Conservation (phyloP, 345 rosid species). For the Murraya koenigii region DNA sequence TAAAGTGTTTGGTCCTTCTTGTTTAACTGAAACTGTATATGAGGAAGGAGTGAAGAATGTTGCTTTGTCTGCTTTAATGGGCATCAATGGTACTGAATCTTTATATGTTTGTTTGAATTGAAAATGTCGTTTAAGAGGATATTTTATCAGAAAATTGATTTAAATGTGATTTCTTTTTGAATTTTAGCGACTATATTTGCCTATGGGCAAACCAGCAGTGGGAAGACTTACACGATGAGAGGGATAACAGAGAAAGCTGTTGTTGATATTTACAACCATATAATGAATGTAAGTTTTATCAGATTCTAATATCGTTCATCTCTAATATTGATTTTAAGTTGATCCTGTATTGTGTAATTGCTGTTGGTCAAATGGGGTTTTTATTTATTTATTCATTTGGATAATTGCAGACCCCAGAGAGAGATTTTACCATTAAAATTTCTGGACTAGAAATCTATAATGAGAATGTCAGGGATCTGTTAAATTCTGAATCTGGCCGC, state of each 20-base stretch:
- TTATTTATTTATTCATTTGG: conserved; percentile 15
- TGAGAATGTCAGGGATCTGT: conserved; percentile 88
- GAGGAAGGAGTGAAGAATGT: conserved; percentile 97
- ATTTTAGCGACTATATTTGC: conserved; percentile 94
- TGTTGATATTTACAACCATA: conserved; percentile 84
- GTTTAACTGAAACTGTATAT: conserved; percentile 75
- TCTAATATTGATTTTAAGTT: too few relatives aligned
- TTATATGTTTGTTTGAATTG: neutral
- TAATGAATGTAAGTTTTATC: conserved; percentile 55
- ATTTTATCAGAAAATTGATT: neutral
- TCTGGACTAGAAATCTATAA: conserved; percentile 97
- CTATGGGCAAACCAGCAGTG: conserved; percentile 98
- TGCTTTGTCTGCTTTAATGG: conserved; percentile 93
- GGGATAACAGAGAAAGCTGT: conserved; percentile 99
- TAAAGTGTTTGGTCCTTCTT: conserved; percentile 85
- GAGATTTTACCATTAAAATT: conserved; percentile 90
- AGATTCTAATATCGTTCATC: conserved; percentile 1
- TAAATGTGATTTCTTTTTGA: neutral
- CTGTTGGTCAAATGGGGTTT: neutral
- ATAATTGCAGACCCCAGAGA: conserved; percentile 78
- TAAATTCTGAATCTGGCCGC: conserved; percentile 90
- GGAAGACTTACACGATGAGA: conserved; percentile 97
- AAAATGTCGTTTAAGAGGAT: neutral
- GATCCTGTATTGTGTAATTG: neutral
- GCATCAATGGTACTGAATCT: conserved; percentile 72